phyloP scores from a whole-genome alignment of 2,329 filamentous ascomycete species.

The Myriosclerotinia scirpicola region DNA sequence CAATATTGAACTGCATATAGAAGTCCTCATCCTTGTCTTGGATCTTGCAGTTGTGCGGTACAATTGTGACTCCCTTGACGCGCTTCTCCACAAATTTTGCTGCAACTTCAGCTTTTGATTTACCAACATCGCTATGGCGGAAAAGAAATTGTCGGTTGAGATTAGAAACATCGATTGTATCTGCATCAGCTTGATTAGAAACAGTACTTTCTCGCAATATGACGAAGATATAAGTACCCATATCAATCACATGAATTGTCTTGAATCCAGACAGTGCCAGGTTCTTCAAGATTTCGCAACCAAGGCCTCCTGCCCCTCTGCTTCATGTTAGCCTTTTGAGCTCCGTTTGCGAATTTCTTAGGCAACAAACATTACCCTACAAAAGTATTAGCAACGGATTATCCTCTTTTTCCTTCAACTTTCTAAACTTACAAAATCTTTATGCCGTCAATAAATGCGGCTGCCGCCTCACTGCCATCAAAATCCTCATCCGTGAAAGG shows the following conservation, averaged over 20 bases:
- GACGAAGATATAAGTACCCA: conserved; percentile 60
- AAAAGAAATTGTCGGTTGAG: conserved; percentile 98
- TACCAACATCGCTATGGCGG: conserved; percentile 85
- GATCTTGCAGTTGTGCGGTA: conserved; percentile 89
- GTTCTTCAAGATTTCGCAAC: conserved; percentile 96
- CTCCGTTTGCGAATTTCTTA: conserved; percentile 5
- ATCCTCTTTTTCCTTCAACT: not conserved
- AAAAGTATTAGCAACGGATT: conserved; percentile 31
- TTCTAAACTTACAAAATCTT: conserved; percentile 64
- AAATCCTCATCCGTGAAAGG: conserved; percentile 72
- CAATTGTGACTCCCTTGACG: conserved; percentile 89
- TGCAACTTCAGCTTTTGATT: conserved; percentile 89
- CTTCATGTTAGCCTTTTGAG: conserved; percentile 19
- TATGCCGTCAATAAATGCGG: conserved; percentile 61
- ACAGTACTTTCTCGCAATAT: not conserved
- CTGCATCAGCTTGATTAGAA: conserved; percentile 46
- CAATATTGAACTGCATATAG: conserved; percentile 93
- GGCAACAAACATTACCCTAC: conserved; percentile 40
- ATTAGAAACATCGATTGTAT: conserved; percentile 98
- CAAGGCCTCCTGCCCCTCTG: conserved; percentile 89
- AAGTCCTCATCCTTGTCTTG: conserved; percentile 96
- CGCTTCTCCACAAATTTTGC: conserved; percentile 87
- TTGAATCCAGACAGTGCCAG: conserved; percentile 93
- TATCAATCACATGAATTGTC: conserved; percentile 97
- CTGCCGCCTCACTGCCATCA: conserved; percentile 51